Conservation (phyloP, 139 green algal species). For the Spirogloea muscicola region DNA sequence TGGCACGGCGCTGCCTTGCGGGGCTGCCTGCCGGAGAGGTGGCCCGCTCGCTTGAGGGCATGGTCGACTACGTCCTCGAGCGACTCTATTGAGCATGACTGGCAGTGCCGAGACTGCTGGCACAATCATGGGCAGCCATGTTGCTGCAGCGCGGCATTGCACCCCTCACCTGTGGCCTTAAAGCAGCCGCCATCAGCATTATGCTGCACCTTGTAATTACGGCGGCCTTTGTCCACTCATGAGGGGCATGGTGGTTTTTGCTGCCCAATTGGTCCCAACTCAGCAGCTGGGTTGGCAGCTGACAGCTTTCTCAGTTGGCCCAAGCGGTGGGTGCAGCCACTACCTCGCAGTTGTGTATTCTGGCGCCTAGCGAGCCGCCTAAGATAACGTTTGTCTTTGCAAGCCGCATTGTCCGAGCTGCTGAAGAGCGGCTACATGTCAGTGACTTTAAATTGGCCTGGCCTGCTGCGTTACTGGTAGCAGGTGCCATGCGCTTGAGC, state of each 20-base stretch:
- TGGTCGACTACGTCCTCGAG: constrained; percentile 95
- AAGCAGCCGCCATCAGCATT: too few relatives aligned
- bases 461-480: not conserved
- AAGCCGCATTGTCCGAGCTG: not conserved
- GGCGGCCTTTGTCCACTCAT: too few relatives aligned
- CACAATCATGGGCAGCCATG: too few relatives aligned
- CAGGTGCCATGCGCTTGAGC: not conserved
- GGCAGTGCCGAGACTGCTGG: not conserved
- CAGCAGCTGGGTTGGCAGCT: too few relatives aligned
- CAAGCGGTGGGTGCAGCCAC: not conserved
- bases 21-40: constrained; percentile 67
- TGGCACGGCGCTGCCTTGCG: constrained; percentile 64
- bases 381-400: not conserved
- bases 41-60: constrained; percentile 75
- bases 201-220: too few relatives aligned
- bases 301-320: too few relatives aligned
- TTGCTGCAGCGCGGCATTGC: too few relatives aligned
- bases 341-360: not conserved
- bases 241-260: too few relatives aligned
- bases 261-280: too few relatives aligned
- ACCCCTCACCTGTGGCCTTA: too few relatives aligned
- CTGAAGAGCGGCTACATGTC: not conserved
- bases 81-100: constrained; percentile 69
- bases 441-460: not conserved
- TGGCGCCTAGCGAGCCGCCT: too few relatives aligned